Percentiles rank a stretch among this genome's conserved stretches.
These are phyloP conservation scores for Metroxylon sagu DNA, from an alignment of 176 grass and related monocot genomes.

Conservation along the genomic window DNA sequence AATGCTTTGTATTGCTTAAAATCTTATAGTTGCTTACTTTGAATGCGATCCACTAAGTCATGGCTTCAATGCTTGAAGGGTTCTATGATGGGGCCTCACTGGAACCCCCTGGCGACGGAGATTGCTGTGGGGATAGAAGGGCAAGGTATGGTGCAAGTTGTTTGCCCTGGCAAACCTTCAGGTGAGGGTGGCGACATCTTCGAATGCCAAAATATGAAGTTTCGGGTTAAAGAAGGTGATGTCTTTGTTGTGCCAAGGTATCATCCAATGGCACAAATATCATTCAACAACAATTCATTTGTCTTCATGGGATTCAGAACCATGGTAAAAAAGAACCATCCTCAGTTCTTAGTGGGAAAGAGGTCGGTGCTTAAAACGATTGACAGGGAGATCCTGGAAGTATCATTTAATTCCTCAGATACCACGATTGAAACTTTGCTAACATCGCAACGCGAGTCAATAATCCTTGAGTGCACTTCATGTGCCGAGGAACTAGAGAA, in stretches of 20 bases:
- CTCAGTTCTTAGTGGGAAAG: conserved; percentile 69
- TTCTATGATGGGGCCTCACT: conserved; percentile 85
- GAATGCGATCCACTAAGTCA: too few species aligned
- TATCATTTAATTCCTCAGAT: conserved; percentile 36
- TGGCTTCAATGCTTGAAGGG: conserved; percentile 24
- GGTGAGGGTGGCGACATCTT: neutral
- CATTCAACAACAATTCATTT: conserved; percentile 78
- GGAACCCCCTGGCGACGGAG: conserved; percentile 84
- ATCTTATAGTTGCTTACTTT: too few species aligned
- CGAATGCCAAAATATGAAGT: conserved; percentile 37
- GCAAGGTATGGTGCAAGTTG: conserved; percentile 54
- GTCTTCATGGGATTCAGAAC: conserved; percentile 87
- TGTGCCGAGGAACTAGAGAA: conserved; percentile 65
- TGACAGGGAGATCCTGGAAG: conserved; percentile 36
- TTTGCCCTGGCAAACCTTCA: conserved; percentile 44
- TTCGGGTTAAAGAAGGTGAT: conserved; percentile 64
- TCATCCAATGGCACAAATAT: conserved; percentile 82
- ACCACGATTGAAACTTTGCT: conserved; percentile 38
- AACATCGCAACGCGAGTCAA: conserved; percentile 30
- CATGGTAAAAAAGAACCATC: conserved; percentile 51
- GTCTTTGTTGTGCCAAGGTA: conserved; percentile 61
- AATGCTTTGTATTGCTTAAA: too few species aligned
- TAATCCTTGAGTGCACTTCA: conserved; percentile 67
- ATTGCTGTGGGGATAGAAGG: conserved; percentile 54
- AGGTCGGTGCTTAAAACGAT: conserved; percentile 46